phyloP scores from a whole-genome alignment of 371 early-diverging fungal species.

The Smittium mucronatum region DNA sequence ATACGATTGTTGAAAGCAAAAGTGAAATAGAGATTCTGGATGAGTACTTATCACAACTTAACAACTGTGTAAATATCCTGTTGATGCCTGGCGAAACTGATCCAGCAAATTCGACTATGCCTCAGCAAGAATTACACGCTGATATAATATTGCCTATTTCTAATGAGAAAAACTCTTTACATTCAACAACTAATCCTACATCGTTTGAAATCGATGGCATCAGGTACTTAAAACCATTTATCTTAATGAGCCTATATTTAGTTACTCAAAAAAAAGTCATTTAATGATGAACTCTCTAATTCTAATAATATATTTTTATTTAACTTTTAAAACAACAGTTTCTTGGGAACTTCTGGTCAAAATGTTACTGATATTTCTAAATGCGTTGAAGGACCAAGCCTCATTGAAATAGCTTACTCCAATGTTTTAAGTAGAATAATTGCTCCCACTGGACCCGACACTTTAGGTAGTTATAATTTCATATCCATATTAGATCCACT shows the following conservation, averaged over 20 bases:
- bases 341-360: slow-evolving; percentile 77
- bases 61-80: slow-evolving; percentile 48
- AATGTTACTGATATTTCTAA: slow-evolving; percentile 67
- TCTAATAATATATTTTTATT: no score
- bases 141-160: slow-evolving; percentile 47
- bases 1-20: slow-evolving; percentile 11
- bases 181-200: slow-evolving; percentile 66
- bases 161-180: slow-evolving; percentile 43
- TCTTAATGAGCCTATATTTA: no score
- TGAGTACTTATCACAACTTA: slow-evolving; percentile 42
- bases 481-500: no score
- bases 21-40: slow-evolving; percentile 32
- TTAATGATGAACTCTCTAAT: no score
- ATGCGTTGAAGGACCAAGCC: slow-evolving; percentile 42
- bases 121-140: slow-evolving; percentile 72
- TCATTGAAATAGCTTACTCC: slow-evolving; percentile 50
- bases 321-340: no score
- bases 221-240: slow-evolving; percentile 15
- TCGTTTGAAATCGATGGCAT: slow-evolving; percentile 48
- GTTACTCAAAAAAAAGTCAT: no score
- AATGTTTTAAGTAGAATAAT: slow-evolving; percentile 70
- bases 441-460: slow-evolving; percentile 88
- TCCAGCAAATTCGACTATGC: slow-evolving; percentile 60
- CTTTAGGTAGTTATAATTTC: slow-evolving; percentile 40
- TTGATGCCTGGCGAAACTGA: slow-evolving; percentile 78